phyloP scores from a whole-genome alignment of 2,329 filamentous ascomycete genomes.

The Fusarium sarcochroum region DNA sequence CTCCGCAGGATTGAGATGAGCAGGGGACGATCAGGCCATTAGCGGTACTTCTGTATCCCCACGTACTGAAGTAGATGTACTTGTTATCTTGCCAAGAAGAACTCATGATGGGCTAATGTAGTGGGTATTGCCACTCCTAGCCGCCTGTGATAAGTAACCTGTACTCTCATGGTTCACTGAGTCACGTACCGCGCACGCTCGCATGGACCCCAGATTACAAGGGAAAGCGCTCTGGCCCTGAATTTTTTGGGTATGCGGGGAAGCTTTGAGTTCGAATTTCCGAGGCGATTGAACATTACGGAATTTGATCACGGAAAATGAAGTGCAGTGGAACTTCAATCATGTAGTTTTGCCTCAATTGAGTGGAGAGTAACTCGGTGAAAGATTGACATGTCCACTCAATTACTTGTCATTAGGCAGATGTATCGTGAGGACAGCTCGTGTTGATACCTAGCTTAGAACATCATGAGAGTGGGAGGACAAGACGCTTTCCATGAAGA shows the following conservation, averaged over 20 bases:
- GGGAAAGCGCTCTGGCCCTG: conserved; percentile 7
- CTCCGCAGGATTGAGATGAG: conserved; percentile 2
- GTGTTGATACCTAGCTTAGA: not conserved
- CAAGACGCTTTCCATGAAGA: not conserved
- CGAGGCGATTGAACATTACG: conserved; percentile 26
- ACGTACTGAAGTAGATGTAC: conserved; percentile 6
- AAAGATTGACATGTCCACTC: not conserved
- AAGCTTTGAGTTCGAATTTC: conserved; percentile 26
- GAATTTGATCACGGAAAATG: conserved; percentile 28
- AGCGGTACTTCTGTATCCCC: conserved; percentile 6
- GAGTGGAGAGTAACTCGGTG: not conserved
- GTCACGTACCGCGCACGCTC: conserved; percentile 29
- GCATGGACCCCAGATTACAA: conserved; percentile 30
- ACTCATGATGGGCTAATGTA: conserved; percentile 12
- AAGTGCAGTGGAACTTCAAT: conserved; percentile 18
- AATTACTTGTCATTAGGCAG: not conserved
- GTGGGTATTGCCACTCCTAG: not conserved
- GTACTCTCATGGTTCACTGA: conserved; percentile 34
- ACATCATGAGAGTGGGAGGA: conserved; percentile 20
- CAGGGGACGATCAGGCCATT: conserved; percentile 32
- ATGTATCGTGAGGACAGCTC: not conserved
- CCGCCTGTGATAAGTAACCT: conserved; percentile 1
- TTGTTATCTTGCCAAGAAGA: conserved; percentile 26
- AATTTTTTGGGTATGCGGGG: conserved; percentile 31
- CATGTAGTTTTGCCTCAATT: conserved; percentile 29